A percentile compares a stretch with the other conserved stretches of the same genome.
phyloP scores from a whole-genome alignment of 1,284 basidiomycete genomes.

The Ganoderma meredithae region DNA sequence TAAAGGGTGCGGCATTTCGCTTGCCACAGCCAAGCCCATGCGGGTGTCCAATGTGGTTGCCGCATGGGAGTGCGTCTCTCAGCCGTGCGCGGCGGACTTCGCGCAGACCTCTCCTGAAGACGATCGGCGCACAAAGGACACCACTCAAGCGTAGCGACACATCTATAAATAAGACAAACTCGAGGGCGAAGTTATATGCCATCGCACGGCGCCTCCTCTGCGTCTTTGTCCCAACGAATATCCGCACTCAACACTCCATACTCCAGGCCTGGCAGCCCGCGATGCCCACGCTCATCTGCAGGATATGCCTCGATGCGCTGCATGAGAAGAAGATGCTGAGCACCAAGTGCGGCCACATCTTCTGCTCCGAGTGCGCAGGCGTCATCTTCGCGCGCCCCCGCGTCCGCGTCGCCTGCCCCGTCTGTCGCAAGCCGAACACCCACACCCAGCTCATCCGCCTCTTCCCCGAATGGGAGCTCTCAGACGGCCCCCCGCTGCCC shows the following conservation, averaged over 20 bases:
- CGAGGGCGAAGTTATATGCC: not conserved
- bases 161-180: not conserved
- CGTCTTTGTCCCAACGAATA: no score
- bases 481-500: not conserved
- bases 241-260: not conserved
- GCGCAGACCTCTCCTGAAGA: not conserved
- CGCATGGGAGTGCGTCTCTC: not conserved
- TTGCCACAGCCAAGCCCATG: not conserved
- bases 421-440: conserved; percentile 35
- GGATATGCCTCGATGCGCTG: conserved; percentile 37
- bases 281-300: conserved; percentile 34
- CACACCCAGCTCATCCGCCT: conserved; percentile 36
- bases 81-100: not conserved
- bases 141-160: not conserved
- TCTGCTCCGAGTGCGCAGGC: conserved; percentile 40
- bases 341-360: conserved; percentile 42
- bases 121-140: not conserved
- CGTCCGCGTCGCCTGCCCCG: conserved; percentile 33
- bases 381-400: conserved; percentile 34
- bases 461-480: conserved; percentile 29
- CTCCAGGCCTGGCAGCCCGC: not conserved
- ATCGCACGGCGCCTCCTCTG: not conserved
- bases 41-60: not conserved
- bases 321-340: conserved; percentile 27
- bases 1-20: not conserved